Percentiles rank a stretch among this genome's conserved stretches.
These are phyloP conservation scores for Penicillium manginii DNA, from an alignment of 495 filamentous ascomycete species.

Conservation along the genomic window DNA sequence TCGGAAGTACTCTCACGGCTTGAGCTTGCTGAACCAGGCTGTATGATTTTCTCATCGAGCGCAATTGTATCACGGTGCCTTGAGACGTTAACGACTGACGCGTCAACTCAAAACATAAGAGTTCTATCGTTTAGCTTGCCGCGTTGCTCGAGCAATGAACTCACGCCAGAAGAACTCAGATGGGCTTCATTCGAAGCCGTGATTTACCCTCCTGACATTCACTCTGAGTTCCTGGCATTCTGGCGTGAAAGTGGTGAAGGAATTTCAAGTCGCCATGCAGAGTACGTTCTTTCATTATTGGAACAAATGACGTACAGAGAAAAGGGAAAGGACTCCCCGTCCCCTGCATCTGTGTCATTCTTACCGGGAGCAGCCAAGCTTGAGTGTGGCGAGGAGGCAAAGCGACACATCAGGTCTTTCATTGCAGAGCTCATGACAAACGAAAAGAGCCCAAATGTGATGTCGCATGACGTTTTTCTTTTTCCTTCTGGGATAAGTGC, in stretches of 20 bases:
- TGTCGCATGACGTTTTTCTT: conserved; percentile 43
- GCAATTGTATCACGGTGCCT: too few relatives aligned
- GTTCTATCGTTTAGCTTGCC: too few relatives aligned
- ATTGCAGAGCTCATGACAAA: background rate
- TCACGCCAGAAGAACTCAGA: background rate
- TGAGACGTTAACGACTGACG: too few relatives aligned
- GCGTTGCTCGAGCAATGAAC: too few relatives aligned
- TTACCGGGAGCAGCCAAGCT: background rate
- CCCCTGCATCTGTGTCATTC: background rate
- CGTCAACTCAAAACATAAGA: too few relatives aligned
- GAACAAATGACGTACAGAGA: background rate
- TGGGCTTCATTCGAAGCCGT: background rate
- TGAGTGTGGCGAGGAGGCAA: background rate
- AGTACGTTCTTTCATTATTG: background rate
- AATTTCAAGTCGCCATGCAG: conserved; percentile 2
- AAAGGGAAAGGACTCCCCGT: background rate
- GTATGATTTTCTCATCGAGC: too few relatives aligned
- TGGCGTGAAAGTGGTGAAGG: conserved; percentile 2
- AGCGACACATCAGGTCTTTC: background rate
- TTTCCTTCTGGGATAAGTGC: conserved; percentile 52
- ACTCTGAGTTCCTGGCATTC: background rate
- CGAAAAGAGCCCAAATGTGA: background rate
- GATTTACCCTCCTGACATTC: background rate
- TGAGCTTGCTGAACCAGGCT: too few relatives aligned
- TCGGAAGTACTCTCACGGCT: too few relatives aligned